Percentiles rank a stretch among this genome's conserved stretches.
phyloP scores from a whole-genome alignment of 352 stramenopile species.

The Phytophthora sojae region DNA sequence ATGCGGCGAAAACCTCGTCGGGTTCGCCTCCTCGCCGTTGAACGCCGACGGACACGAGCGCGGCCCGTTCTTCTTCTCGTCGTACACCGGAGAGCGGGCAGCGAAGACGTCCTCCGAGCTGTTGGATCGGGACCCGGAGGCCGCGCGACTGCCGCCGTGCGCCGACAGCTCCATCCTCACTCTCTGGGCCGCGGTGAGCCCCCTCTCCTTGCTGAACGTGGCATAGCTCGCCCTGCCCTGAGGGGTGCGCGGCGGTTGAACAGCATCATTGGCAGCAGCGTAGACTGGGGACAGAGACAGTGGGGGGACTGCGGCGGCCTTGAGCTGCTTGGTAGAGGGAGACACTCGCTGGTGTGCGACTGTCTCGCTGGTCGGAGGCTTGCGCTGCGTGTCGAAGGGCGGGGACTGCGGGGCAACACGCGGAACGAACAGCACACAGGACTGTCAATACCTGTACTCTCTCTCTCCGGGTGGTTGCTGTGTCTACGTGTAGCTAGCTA shows the following conservation, averaged over 20 bases:
- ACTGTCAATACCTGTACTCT: no score
- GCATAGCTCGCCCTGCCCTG: constrained; percentile 41
- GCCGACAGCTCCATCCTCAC: constrained; percentile 60
- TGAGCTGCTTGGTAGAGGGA: neutral
- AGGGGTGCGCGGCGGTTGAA: constrained; percentile 58
- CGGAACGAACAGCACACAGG: no score
- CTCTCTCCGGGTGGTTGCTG: no score
- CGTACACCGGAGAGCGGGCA: constrained; percentile 20
- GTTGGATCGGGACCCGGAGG: constrained; percentile 36
- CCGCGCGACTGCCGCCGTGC: constrained; percentile 22
- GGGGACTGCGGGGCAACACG: neutral
- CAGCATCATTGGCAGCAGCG: neutral
- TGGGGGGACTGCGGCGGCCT: neutral
- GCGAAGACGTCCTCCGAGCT: constrained; percentile 39
- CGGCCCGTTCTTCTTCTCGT: constrained; percentile 41
- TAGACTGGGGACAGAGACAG: neutral
- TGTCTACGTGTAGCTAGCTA: neutral
- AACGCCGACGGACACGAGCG: constrained; percentile 48
- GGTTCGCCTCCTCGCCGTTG: constrained; percentile 16
- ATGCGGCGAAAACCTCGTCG: constrained; percentile 16
- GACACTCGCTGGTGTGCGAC: neutral
- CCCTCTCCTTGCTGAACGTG: constrained; percentile 29
- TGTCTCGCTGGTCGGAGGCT: no score
- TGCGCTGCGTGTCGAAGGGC: neutral
- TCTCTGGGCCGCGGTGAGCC: constrained; percentile 64